phyloP scores from a whole-genome alignment of 768 basidiomycete genomes.

The Dioszegia hungarica region DNA sequence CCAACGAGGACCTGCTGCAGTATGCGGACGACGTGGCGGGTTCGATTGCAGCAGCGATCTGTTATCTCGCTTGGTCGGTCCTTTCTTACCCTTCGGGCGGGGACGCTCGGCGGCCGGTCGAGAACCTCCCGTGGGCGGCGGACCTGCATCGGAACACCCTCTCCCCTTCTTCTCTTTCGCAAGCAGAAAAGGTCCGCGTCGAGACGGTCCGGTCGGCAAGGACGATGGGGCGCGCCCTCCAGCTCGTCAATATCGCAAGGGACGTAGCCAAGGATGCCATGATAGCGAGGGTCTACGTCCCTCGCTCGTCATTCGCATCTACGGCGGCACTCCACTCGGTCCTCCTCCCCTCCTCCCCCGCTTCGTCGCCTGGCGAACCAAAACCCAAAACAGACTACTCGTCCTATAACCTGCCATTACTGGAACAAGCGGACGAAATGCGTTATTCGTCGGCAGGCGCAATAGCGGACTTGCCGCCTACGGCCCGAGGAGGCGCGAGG shows the following conservation, averaged over 20 bases:
- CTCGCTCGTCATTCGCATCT: constrained; percentile 31
- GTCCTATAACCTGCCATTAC: constrained; percentile 31
- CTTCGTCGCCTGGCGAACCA: too few relatives aligned
- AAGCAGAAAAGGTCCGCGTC: neutral
- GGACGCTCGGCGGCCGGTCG: constrained; percentile 17
- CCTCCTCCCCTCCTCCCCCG: constrained; percentile 7
- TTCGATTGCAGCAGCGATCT: constrained; percentile 49
- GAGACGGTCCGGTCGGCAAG: constrained; percentile 19
- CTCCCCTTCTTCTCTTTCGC: neutral
- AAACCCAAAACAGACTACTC: constrained; percentile 16
- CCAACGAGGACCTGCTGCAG: constrained; percentile 40
- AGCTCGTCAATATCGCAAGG: constrained; percentile 50
- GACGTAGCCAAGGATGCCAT: constrained; percentile 47
- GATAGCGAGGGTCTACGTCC: constrained; percentile 47
- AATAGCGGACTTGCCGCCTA: constrained; percentile 31
- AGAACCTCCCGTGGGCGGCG: constrained; percentile 5
- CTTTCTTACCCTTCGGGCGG: constrained; percentile 4
- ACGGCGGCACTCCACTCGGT: constrained; percentile 9
- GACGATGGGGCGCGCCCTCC: constrained; percentile 50
- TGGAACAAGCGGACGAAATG: constrained; percentile 36
- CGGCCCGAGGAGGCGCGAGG: constrained; percentile 43
- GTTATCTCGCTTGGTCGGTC: constrained; percentile 46
- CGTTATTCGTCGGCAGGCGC: constrained; percentile 21
- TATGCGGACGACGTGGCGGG: constrained; percentile 51
- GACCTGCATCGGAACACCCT: neutral